Base-by-base conservation (phyloP, 805 yeast genomes). In the Pichia scutulata region DNA sequence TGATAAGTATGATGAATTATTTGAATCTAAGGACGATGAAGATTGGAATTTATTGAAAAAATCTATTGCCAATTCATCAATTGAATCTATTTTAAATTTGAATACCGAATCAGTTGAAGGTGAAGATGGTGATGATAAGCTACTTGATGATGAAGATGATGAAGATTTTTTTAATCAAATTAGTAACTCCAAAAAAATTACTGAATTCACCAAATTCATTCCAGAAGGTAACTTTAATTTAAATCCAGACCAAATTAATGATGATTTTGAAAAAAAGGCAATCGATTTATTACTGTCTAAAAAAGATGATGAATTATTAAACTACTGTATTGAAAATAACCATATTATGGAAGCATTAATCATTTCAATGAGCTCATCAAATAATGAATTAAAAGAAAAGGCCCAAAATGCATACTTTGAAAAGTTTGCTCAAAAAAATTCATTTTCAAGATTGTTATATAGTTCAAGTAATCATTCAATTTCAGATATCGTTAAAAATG, bases 261-360 rank as follows among this genome's bases (percentile, higher is more conserved):
- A 57, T 10, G 64, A 72, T 18, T 66, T 77, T 18, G 76, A 72
- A 8, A 62, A 64, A 5, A 80, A 80, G 40, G 72, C 85, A 40
- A 70, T 75, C 9, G 66, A 70, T 52, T 71, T 76, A 22, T 65
- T 92, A 44, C 73, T 92, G 46, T 64, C 67, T 16, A 89, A 89
- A 52, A 76, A 88, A 46, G 67, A 77, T 45, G 77, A 76, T 16
- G 71, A 75, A 24, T 97, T 97, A 1, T 81, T 88, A 13, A 76
- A 82, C 33, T 61, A 74, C 24, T 81, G 92, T 55, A 69, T 93
- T 52, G 73, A 80, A 43, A 76, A 78, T 36, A 84, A 78, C 46
- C 76, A 77, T 52, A 67, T 89, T 22, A 66, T 78, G 22, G 98
- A 93, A 64, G 97, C 98, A 4, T 75, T 90, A 57, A 71, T 90